Evolutionary conservation across 1,284 basidiomycete species (phyloP).

Genomic region (Wallemia ichthyophaga): DNA sequence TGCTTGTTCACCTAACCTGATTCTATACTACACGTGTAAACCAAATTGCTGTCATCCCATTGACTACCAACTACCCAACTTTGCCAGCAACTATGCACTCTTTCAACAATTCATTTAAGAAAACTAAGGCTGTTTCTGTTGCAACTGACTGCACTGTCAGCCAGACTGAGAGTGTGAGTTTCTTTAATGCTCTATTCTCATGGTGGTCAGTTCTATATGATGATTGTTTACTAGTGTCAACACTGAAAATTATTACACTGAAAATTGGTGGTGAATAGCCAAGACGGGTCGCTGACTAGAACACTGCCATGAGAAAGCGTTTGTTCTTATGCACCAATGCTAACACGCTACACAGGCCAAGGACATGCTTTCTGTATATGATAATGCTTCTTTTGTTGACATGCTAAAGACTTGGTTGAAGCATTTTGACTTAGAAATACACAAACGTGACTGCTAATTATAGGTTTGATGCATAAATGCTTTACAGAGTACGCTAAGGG

Average conservation of each 20-base stretch:
- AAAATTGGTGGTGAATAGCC: not conserved
- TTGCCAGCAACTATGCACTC: slow-evolving; percentile 77
- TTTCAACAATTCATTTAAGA: slow-evolving; percentile 98
- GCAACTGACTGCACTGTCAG: slow-evolving; percentile 88
- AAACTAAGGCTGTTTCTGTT: slow-evolving; percentile 65
- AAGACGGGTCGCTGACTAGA: not conserved
- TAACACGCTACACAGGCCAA: slow-evolving; percentile 33
- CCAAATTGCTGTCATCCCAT: slow-evolving; percentile 79
- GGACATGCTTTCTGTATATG: too few species aligned
- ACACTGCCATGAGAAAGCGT: not conserved
- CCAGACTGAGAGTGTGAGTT: slow-evolving; percentile 56
- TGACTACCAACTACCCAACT: slow-evolving; percentile 87
- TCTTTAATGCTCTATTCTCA: not conserved
- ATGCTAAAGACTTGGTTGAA: too few species aligned
- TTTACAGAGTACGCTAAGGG: too few species aligned
- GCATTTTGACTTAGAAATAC: too few species aligned
- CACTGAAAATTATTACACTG: slow-evolving; percentile 51
- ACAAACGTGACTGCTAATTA: too few species aligned
- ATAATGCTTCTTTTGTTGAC: too few species aligned
- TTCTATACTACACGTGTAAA: too few species aligned
- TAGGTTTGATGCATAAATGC: too few species aligned
- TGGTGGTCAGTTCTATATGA: not conserved
- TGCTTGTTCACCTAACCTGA: too few species aligned
- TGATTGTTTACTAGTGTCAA: not conserved
- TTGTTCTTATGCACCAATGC: not conserved